Evolutionary conservation across 352 stramenopile species (phyloP), one percentile per base, ranked within the genome.

Genomic region (Phytophthora pini): DNA sequence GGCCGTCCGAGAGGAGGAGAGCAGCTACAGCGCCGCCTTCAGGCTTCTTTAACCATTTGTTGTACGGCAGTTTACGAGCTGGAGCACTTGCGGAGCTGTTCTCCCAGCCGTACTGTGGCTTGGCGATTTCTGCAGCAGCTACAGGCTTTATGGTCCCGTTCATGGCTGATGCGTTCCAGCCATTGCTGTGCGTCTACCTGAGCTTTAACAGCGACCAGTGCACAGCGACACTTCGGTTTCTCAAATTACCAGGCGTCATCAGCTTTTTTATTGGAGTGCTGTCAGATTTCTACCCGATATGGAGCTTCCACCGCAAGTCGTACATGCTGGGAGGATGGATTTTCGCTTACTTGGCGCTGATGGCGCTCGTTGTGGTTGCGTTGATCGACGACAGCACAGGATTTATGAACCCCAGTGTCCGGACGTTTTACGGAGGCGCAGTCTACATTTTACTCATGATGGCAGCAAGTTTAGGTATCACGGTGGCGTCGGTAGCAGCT

Each of bases 211-310:
- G 55, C 13, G 56, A 83, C 41, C 82, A 92, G 46, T 73, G 61
- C 26, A 69, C 79, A 13, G 79, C 81, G 0, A 87, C 80, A 10
- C 62, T 76, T 45, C 72, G 74, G 27, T 90, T 90, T 38, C 57
- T 92, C 20, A 73, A 79, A 31, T 58, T 93, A 0, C 83, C 82
- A 0, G 81, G 82, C 2, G 70, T 89, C 22, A 39, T 80, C 38
- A 91, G 81, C 65, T 88, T 93, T 17, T 51, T 86, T 93, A 90
- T 93, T 58, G 85, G 85, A 10, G 48, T 90, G 15, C 27, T 90
- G n/a, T 93, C 85, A 1, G 85, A 93, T 63, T 92, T 89, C 36
- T 93, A 90, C 46, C 85, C 85, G 61, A 70, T 93, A 11, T 87
- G 80, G 74, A 84, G 60, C 46, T 85, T 92, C 24, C 82, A 92